These are phyloP conservation scores for Reticulascus tulasneorum DNA, from an alignment of 2,329 filamentous ascomycete genomes.

Conservation along the genomic window DNA sequence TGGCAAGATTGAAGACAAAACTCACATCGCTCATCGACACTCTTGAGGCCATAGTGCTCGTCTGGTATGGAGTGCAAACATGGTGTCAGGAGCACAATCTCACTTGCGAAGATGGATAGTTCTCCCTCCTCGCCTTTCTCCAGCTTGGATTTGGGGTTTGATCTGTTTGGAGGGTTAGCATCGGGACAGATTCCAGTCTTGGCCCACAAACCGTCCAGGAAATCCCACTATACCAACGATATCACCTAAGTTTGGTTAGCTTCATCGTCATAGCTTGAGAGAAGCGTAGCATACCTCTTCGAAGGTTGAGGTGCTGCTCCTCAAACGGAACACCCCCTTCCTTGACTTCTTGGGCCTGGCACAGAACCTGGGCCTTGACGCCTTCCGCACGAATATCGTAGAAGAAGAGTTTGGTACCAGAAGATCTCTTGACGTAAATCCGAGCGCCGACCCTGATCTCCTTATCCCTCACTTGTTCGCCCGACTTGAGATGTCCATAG, in stretches of 20 bases:
- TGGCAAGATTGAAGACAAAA: no score
- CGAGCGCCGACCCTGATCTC: constrained; percentile 75
- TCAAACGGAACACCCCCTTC: constrained; percentile 67
- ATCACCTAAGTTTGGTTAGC: constrained; percentile 49
- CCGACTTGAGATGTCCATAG: constrained; percentile 79
- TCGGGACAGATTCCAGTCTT: neutral
- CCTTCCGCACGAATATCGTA: constrained; percentile 72
- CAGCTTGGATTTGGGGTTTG: constrained; percentile 85
- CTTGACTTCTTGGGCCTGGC: constrained; percentile 74
- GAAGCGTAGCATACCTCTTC: constrained; percentile 49
- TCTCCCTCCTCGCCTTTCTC: constrained; percentile 76
- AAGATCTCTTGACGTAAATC: constrained; percentile 82
- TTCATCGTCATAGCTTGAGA: neutral
- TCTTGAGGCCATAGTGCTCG: constrained; percentile 92
- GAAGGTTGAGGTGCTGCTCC: constrained; percentile 83
- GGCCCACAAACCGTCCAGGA: constrained; percentile 49
- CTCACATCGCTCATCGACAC: constrained; percentile 91
- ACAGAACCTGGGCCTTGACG: constrained; percentile 83
- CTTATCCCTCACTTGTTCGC: constrained; percentile 74
- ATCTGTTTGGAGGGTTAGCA: constrained; percentile 38
- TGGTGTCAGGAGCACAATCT: constrained; percentile 81
- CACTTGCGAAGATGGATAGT: constrained; percentile 85
- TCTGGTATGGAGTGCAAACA: constrained; percentile 88
- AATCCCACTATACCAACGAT: constrained; percentile 85
- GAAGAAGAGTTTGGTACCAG: constrained; percentile 83